A percentile compares a stretch with the other conserved stretches of the same genome.
Evolutionary conservation across 2,329 filamentous ascomycete genomes (phyloP).

Genomic region (Penicillium sp.): DNA sequence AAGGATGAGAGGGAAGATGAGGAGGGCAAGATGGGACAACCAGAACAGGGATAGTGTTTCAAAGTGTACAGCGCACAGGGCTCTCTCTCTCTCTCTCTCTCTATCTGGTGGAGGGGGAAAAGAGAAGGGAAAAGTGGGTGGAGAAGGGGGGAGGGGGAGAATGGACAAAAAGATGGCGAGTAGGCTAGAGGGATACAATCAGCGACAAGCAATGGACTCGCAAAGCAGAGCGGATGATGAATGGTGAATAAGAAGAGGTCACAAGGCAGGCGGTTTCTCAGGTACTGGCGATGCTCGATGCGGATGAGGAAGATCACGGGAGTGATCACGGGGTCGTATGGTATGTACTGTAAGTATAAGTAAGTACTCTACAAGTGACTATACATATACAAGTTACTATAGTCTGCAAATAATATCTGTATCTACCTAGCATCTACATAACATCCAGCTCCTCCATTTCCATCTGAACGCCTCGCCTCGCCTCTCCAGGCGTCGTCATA

Average conservation of each 20-base stretch:
- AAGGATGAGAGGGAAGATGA: neutral
- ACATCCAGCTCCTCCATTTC: no score
- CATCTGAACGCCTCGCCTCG: neutral
- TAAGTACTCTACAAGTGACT: no score
- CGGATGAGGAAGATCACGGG: neutral
- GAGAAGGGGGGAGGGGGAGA: neutral
- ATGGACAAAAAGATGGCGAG: neutral
- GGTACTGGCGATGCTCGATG: neutral
- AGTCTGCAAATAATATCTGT: no score
- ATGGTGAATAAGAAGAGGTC: neutral
- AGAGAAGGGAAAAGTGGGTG: neutral
- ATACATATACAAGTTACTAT: no score
- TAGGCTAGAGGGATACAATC: no score
- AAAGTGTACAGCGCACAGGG: slow-evolving; percentile 7
- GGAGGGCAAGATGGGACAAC: neutral
- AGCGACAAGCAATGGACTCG: no score
- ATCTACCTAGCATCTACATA: no score
- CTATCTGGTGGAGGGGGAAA: neutral
- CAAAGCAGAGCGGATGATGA: no score
- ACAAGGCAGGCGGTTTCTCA: neutral
- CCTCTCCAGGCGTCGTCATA: slow-evolving; percentile 15
- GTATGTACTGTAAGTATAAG: neutral
- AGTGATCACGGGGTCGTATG: no score
- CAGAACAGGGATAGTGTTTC: slow-evolving; percentile 8
- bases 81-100: neutral